Conservation (phyloP, 306 rosid genomes). For the Cyamopsis tetragonoloba region DNA sequence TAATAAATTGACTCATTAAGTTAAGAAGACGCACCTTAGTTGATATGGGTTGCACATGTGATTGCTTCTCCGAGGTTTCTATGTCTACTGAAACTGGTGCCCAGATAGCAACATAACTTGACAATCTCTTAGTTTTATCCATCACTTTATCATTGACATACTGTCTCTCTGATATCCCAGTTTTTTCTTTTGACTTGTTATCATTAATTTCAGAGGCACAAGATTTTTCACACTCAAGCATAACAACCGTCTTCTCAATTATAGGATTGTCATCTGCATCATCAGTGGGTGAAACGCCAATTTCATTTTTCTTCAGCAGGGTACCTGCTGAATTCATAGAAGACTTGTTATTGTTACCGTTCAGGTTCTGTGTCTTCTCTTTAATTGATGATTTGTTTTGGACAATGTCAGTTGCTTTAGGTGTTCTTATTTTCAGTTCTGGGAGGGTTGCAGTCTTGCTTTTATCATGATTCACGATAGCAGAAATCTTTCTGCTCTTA, state of each 20-base stretch:
- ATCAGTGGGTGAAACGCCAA: constrained; percentile 27
- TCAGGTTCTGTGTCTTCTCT: constrained; percentile 45
- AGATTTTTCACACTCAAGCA: constrained; percentile 63
- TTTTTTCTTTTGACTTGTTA: constrained; percentile 31
- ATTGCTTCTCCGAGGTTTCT: constrained; percentile 32
- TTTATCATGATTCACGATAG: constrained; percentile 68
- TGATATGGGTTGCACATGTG: constrained; percentile 32
- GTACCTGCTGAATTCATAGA: constrained; percentile 43
- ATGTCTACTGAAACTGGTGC: constrained; percentile 40
- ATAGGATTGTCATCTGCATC: constrained; percentile 59
- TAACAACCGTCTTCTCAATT: constrained; percentile 71
- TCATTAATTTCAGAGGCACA: constrained; percentile 19
- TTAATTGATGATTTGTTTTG: constrained; percentile 38
- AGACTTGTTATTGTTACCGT: constrained; percentile 32
- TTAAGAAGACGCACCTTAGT: constrained; percentile 52
- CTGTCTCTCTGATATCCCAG: constrained; percentile 18
- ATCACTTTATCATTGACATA: constrained; percentile 16
- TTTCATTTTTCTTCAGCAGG: constrained; percentile 37
- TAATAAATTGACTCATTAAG: constrained; percentile 7
- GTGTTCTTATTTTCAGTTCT: constrained; percentile 74
- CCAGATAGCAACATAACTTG: constrained; percentile 36
- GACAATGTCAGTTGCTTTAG: constrained; percentile 44
- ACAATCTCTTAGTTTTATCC: constrained; percentile 35
- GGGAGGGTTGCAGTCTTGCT: constrained; percentile 80
- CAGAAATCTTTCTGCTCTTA: constrained; percentile 69